Percentiles rank a stretch among this genome's conserved stretches.
phyloP scores from a whole-genome alignment of 2,329 filamentous ascomycete species.

The Paecilomyces dactylethromorphus region DNA sequence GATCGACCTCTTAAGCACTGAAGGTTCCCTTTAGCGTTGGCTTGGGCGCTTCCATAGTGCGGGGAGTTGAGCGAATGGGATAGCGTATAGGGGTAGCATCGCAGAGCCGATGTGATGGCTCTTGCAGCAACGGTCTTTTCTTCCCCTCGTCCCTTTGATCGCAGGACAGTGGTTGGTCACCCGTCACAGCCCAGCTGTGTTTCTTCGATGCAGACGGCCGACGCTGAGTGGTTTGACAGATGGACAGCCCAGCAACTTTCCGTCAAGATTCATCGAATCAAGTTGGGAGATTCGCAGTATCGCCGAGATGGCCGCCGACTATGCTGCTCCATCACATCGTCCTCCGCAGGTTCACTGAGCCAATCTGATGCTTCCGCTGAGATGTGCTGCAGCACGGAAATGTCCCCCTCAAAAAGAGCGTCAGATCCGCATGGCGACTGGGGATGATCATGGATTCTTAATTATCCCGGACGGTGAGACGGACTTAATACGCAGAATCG shows the following conservation, averaged over 20 bases:
- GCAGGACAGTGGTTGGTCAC: background rate
- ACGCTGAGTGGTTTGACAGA: constrained; percentile 1
- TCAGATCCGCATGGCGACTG: background rate
- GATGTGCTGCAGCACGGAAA: background rate
- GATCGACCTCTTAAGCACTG: background rate
- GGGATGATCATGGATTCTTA: background rate
- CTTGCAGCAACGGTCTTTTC: constrained; percentile 22
- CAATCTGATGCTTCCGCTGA: background rate
- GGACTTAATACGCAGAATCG: background rate
- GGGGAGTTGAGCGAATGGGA: constrained; percentile 18
- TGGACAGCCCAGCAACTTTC: background rate
- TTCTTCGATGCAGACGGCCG: background rate
- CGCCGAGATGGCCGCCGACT: background rate
- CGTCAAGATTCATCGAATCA: background rate
- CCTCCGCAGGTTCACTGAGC: background rate
- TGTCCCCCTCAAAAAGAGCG: constrained; percentile 1
- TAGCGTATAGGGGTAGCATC: background rate
- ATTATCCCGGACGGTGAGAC: background rate
- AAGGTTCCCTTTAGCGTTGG: background rate
- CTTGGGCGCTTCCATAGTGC: constrained; percentile 21
- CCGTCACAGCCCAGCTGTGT: background rate
- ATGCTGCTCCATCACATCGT: constrained; percentile 1
- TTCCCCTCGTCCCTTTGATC: constrained; percentile 4
- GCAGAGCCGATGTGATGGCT: constrained; percentile 20
- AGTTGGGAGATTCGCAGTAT: background rate